These are phyloP conservation scores for Cichorium intybus DNA, from an alignment of 140 eudicot genomes.

Conservation along the genomic window DNA sequence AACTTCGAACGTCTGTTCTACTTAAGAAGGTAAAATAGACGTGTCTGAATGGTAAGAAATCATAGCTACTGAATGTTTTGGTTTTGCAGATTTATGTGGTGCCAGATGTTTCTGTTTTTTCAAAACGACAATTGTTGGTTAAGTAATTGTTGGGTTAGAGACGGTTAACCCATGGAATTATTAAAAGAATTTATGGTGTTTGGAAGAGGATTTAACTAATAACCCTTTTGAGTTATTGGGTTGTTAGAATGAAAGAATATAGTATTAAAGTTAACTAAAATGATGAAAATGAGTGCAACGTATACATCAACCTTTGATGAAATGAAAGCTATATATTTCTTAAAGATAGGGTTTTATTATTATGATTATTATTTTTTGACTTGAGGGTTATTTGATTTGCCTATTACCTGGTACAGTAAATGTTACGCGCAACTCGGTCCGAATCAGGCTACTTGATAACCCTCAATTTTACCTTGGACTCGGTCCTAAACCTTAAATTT, in stretches of 20 bases:
- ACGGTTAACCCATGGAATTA: not conserved
- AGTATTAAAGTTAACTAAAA: no score
- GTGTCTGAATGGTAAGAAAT: constrained; percentile 6
- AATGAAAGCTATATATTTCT: not conserved
- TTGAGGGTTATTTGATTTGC: no score
- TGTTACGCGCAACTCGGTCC: no score
- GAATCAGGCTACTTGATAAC: no score
- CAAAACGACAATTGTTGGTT: not conserved
- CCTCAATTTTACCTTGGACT: no score
- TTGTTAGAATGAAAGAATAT: no score
- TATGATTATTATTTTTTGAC: no score
- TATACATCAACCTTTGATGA: not conserved
- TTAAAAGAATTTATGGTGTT: no score
- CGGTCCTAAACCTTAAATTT: no score
- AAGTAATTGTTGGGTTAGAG: not conserved
- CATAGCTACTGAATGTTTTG: constrained; percentile 5
- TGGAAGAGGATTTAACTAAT: not conserved
- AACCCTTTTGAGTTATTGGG: not conserved
- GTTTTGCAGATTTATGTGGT: constrained; percentile 16
- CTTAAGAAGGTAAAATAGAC: constrained; percentile 57
- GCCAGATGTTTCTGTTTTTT: constrained; percentile 16
- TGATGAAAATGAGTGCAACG: not conserved
- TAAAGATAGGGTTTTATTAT: no score
- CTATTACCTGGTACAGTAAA: no score
- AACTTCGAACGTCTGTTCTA: constrained; percentile 48